Conservation (phyloP, 768 basidiomycete genomes). For the Hygrophoropsis aurantiaca region DNA sequence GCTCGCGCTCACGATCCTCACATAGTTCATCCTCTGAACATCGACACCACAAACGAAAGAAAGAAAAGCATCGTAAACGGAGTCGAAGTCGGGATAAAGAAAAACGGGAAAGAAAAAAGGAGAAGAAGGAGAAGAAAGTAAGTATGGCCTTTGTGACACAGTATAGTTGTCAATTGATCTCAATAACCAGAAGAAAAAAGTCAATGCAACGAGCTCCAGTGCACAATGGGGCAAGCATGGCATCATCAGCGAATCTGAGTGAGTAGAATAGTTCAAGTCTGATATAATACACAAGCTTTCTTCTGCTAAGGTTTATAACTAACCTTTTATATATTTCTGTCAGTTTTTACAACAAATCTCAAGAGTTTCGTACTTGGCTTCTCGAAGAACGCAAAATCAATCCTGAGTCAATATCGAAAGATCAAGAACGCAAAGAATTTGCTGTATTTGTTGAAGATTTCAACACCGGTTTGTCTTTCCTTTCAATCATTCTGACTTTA, state of each 20-base stretch:
- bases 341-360: constrained; percentile 79
- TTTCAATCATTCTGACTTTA: neutral
- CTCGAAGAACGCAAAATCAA: constrained; percentile 91
- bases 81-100: constrained; percentile 43
- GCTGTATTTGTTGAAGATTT: constrained; percentile 79
- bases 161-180: neutral
- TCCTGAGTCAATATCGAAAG: constrained; percentile 84
- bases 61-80: constrained; percentile 45
- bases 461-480: constrained; percentile 60
- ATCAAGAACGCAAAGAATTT: constrained; percentile 85
- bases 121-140: constrained; percentile 73
- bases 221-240: constrained; percentile 90
- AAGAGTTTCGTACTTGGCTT: constrained; percentile 91
- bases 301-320: too few species aligned
- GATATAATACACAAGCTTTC: too few species aligned
- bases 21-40: constrained; percentile 43
- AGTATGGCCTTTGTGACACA: constrained; percentile 27
- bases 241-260: constrained; percentile 84
- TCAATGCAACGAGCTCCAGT: constrained; percentile 45
- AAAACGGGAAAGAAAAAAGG: constrained; percentile 55
- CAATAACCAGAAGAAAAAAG: constrained; percentile 49
- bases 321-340: neutral
- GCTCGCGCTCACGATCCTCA: constrained; percentile 38
- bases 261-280: constrained; percentile 36
- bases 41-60: constrained; percentile 41